phyloP scores from a whole-genome alignment of 1,284 basidiomycete species.

The Ustilago crameri region DNA sequence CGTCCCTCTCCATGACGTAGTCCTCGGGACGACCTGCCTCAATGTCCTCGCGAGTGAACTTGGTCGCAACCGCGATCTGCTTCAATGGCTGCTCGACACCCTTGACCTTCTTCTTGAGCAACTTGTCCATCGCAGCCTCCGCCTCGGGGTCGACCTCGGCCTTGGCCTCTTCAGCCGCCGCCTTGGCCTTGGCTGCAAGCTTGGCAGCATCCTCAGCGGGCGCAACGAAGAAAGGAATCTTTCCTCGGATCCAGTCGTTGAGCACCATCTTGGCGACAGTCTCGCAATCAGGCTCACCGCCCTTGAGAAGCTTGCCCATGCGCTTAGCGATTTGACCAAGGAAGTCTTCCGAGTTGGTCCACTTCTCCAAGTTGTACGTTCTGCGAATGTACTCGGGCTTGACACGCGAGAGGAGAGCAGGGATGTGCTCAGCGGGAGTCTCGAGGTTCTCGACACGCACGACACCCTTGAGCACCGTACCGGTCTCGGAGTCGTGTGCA shows the following conservation, averaged over 20 bases:
- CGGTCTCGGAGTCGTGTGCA: constrained; percentile 86
- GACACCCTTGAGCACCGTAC: constrained; percentile 95
- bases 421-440: constrained; percentile 92
- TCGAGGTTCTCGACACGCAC: constrained; percentile 95
- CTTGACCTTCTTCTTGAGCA: constrained; percentile 70
- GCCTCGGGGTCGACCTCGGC: constrained; percentile 13
- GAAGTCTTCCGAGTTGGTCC: constrained; percentile 77
- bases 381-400: constrained; percentile 91
- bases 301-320: constrained; percentile 90
- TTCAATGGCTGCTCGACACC: constrained; percentile 73
- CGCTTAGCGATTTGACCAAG: constrained; percentile 86
- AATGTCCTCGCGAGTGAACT: constrained; percentile 70
- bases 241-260: constrained; percentile 97
- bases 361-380: constrained; percentile 77
- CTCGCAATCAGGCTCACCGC: constrained; percentile 93
- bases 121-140: constrained; percentile 33
- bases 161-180: constrained; percentile 20
- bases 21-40: constrained; percentile 62
- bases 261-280: constrained; percentile 93
- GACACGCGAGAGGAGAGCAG: constrained; percentile 85
- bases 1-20: constrained; percentile 64
- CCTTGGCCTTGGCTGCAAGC: constrained; percentile 36
- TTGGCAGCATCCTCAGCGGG: constrained; percentile 70
- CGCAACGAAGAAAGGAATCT: constrained; percentile 87
- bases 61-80: constrained; percentile 73